Evolutionary conservation across 768 basidiomycete genomes (phyloP).

Genomic region (Termitomyces heimii): DNA sequence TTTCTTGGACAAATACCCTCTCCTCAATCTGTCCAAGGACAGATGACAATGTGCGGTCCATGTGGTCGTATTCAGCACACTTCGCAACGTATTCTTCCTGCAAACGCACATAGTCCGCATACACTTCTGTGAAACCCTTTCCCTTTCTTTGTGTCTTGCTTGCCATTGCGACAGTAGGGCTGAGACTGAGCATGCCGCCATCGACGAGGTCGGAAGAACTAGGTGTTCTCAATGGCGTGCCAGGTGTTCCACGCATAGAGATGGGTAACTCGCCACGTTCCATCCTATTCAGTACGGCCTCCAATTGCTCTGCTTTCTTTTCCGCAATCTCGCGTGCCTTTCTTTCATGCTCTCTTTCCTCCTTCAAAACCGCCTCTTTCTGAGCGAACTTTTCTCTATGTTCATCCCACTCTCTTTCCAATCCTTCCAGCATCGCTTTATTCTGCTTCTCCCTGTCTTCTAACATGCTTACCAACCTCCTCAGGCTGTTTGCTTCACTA

Average conservation of each 20-base stretch:
- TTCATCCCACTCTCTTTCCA: constrained; percentile 79
- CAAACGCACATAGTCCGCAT: constrained; percentile 81
- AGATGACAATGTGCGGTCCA: constrained; percentile 74
- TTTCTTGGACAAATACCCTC: constrained; percentile 57
- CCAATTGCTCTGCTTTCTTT: constrained; percentile 63
- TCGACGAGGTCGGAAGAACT: constrained; percentile 34
- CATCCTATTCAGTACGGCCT: constrained; percentile 66
- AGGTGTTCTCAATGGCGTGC: constrained; percentile 40
- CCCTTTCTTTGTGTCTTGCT: constrained; percentile 75
- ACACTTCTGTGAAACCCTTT: constrained; percentile 92
- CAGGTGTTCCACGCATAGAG: constrained; percentile 41
- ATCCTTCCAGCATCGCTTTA: constrained; percentile 71
- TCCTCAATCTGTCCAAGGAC: constrained; percentile 82
- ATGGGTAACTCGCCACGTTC: constrained; percentile 66
- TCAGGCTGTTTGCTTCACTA: constrained; percentile 67
- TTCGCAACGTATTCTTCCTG: constrained; percentile 79
- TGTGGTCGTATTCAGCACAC: constrained; percentile 75
- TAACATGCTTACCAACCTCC: constrained; percentile 75
- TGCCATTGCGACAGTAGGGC: constrained; percentile 85
- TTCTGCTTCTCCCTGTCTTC: constrained; percentile 85
- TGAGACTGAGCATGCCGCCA: constrained; percentile 63
- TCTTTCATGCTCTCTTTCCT: constrained; percentile 69
- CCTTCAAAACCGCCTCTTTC: constrained; percentile 59
- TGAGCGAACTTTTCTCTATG: constrained; percentile 65
- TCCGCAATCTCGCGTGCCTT: constrained; percentile 66